Percentiles rank a stretch among this genome's conserved stretches.
Evolutionary conservation across 192 early-diverging fungal genomes (phyloP).

Genomic region (Backusella australiensis): DNA sequence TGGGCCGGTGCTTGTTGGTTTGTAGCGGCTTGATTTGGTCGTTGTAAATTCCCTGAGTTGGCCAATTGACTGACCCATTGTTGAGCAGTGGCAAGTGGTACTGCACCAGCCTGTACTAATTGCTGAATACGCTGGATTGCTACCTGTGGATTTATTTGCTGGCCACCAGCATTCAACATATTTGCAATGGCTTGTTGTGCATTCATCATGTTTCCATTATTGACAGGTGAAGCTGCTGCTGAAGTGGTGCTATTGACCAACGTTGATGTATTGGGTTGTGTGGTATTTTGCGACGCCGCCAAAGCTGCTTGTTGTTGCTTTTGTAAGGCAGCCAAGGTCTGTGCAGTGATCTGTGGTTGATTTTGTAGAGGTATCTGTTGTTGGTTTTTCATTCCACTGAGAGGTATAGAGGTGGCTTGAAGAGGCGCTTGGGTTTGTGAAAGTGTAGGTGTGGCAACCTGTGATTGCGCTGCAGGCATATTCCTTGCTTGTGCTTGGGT

Average conservation of each 20-base stretch:
- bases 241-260: background rate
- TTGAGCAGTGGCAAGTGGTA: conserved; percentile 31
- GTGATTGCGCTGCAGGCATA: background rate
- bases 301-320: conserved; percentile 12
- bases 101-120: conserved; percentile 20
- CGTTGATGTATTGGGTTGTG: background rate
- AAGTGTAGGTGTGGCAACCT: conserved; percentile 5
- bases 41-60: background rate
- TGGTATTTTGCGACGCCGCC: background rate
- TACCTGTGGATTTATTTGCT: conserved; percentile 16
- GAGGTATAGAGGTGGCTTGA: conserved; percentile 1
- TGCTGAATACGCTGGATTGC: conserved; percentile 27
- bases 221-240: background rate
- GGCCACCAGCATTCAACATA: conserved; percentile 8
- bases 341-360: conserved; percentile 9
- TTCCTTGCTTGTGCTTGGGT: background rate
- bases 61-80: conserved; percentile 24
- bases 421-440: conserved; percentile 15
- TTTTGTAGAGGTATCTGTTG: conserved; percentile 10
- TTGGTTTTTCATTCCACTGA: background rate
- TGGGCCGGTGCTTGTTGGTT: background rate
- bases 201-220: background rate
- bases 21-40: background rate
- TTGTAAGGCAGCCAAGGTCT: conserved; percentile 16
- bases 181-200: conserved; percentile 18